These are phyloP conservation scores for Syzygium aqueum DNA, from an alignment of 345 rosid species.

Conservation along the genomic window DNA sequence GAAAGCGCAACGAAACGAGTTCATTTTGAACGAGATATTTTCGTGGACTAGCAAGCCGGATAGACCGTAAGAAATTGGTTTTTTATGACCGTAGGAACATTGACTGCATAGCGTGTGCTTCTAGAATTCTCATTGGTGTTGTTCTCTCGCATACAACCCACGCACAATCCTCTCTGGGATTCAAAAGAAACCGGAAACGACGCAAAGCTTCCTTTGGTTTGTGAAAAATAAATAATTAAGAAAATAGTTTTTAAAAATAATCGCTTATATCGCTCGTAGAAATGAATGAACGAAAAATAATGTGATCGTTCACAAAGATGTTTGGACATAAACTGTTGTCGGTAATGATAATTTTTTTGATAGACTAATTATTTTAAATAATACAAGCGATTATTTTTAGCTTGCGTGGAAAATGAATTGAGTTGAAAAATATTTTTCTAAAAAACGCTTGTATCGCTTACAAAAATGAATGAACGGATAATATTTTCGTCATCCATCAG, in stretches of 20 bases:
- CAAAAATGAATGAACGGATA: accelerated
- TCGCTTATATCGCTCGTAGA: no score
- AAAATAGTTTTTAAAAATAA: background rate
- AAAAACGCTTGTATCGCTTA: background rate
- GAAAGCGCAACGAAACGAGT: background rate
- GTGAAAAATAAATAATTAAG: background rate
- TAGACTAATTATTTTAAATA: background rate
- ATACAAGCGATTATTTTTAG: background rate
- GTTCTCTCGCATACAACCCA: background rate
- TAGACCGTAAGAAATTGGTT: background rate
- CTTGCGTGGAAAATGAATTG: background rate
- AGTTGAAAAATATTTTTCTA: no score
- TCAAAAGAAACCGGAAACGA: background rate
- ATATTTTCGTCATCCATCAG: background rate
- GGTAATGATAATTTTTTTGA: background rate
- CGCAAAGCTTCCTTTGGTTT: background rate
- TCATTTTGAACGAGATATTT: background rate
- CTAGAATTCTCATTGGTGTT: background rate
- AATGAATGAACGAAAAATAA: no score
- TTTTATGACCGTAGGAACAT: background rate
- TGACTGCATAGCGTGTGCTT: background rate
- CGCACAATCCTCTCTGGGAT: background rate
- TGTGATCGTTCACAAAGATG: background rate
- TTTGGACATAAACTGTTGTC: background rate
- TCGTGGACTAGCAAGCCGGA: background rate